Base-by-base conservation (phyloP, 192 early-diverging fungal genomes). In the Coemansia sp. region DNA sequence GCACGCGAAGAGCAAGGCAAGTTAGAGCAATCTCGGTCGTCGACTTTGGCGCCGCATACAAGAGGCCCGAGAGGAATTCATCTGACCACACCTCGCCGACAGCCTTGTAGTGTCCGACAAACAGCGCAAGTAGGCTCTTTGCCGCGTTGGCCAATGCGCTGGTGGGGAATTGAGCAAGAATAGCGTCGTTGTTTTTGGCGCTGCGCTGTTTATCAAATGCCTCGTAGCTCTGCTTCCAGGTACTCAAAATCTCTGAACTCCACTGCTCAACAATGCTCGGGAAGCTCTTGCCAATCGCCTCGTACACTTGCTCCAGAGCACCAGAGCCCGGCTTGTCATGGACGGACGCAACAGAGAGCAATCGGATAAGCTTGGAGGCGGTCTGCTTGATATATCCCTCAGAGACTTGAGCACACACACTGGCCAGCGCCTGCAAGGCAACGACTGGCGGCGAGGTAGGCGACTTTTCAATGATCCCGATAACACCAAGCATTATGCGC, bases 1-100 rank as follows among this genome's bases (percentile, higher is more conserved):
- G 70, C 4, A 71, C 64, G 18, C 79, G 79, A 61, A 81, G 56
- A 1, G 59, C 64, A 18, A 82, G 79, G 34, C 73, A 76, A 8
- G 63, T 39, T 32, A 44, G 52, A 3, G 64, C 74, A 35, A 71
- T 34, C 3, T 60, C 70, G 12, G 20, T 52, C 2, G 53, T 50
- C 5, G 78, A 40, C 34, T 69, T 41, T 11, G 76, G 60, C 7
- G 49, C 10, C 37, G 20, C 29, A 18, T 9, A 12, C 38, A 69
- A 47, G 45, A 63, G 12, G 15, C 68, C 38, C 10, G 63, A 45
- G 60, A 81, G 38, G 43, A 69, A 69, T 38, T 52, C 69, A 44
- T 45, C 61, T 0, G 79, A 64, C 79, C 73, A 68, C 11, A 32
- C 34, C 34, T 50, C 43, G 18, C 61, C 74, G 13, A 65, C 50